Evolutionary conservation across 2,329 filamentous ascomycete species (phyloP).

Genomic region (Madurella mycetomatis): DNA sequence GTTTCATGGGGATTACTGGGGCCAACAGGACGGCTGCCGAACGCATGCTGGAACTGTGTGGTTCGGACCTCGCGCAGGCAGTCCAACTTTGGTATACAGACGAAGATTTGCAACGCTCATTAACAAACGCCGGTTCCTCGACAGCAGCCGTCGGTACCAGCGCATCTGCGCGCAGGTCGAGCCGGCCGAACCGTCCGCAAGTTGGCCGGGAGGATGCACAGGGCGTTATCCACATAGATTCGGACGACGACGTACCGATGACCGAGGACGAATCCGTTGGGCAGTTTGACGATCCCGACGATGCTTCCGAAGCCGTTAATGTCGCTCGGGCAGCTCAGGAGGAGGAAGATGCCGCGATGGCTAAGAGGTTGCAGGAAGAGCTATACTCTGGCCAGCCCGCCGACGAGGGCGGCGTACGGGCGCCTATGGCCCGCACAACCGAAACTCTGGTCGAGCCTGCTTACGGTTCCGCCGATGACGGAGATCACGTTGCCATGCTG

Average conservation of each 20-base stretch:
- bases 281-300: slow-evolving; percentile 27
- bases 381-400: slow-evolving; percentile 60
- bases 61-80: slow-evolving; percentile 77
- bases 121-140: slow-evolving; percentile 37
- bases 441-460: slow-evolving; percentile 82
- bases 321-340: slow-evolving; percentile 51
- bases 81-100: slow-evolving; percentile 89
- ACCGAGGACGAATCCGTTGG: slow-evolving; percentile 34
- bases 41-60: slow-evolving; percentile 80
- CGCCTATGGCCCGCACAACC: slow-evolving; percentile 84
- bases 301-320: slow-evolving; percentile 37
- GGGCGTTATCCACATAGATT: slow-evolving; percentile 70
- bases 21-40: slow-evolving; percentile 68
- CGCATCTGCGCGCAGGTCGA: slow-evolving; percentile 11
- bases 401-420: slow-evolving; percentile 65
- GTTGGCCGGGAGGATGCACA: slow-evolving; percentile 48
- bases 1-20: slow-evolving; percentile 79
- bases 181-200: slow-evolving; percentile 21
- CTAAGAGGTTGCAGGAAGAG: slow-evolving; percentile 85
- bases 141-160: slow-evolving; percentile 26
- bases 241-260: slow-evolving; percentile 59
- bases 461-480: slow-evolving; percentile 49
- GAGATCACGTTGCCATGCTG: slow-evolving; percentile 54
- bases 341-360: slow-evolving; percentile 92
- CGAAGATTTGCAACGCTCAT: slow-evolving; percentile 60